These are phyloP conservation scores for Trypanosoma rangeli DNA, from an alignment of 208 protist species.

Conservation along the genomic window DNA sequence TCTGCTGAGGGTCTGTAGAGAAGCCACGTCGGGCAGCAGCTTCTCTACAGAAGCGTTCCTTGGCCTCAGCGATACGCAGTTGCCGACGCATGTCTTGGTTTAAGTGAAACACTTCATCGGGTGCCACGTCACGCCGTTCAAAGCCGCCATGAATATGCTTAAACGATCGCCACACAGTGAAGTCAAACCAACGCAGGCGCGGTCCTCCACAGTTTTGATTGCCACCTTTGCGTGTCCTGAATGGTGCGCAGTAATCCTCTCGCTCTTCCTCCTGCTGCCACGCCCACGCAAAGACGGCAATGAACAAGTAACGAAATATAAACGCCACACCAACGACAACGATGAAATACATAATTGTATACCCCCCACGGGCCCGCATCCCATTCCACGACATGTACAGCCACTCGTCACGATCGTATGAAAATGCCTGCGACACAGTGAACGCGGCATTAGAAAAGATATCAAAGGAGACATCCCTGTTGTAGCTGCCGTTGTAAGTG, in stretches of 20 bases:
- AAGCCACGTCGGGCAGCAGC: background rate
- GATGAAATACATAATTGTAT: constrained; percentile 90
- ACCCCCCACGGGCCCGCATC: constrained; percentile 75
- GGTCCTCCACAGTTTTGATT: constrained; percentile 16
- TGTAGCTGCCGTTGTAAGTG: constrained; percentile 45
- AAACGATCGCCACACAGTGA: constrained; percentile 90
- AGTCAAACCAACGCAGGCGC: constrained; percentile 87
- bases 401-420: constrained; percentile 83
- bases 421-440: constrained; percentile 87
- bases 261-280: constrained; percentile 80
- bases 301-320: constrained; percentile 88
- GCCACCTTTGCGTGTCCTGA: constrained; percentile 21
- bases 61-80: constrained; percentile 77
- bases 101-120: constrained; percentile 87
- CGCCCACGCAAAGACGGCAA: constrained; percentile 81
- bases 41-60: constrained; percentile 58
- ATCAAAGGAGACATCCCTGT: constrained; percentile 71
- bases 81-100: constrained; percentile 87
- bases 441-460: constrained; percentile 81
- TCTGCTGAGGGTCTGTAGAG: background rate
- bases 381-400: constrained; percentile 84
- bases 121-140: constrained; percentile 81
- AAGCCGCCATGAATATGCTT: constrained; percentile 92
- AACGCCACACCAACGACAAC: constrained; percentile 67
- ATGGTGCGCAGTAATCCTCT: constrained; percentile 57